Conservation (phyloP, 2,329 filamentous ascomycete genomes). For the Colletotrichum musicola region DNA sequence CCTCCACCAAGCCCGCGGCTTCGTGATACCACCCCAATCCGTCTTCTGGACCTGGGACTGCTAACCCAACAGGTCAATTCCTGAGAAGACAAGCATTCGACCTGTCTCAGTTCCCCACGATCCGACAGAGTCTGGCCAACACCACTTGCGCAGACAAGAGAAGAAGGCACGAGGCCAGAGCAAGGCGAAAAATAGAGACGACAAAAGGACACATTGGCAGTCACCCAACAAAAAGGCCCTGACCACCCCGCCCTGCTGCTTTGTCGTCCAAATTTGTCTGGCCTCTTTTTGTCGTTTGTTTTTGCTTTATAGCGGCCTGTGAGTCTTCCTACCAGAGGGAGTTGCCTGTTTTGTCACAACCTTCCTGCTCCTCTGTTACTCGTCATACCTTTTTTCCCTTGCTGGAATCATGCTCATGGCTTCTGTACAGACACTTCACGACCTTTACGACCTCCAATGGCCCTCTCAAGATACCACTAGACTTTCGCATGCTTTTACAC, state of each 20-base stretch:
- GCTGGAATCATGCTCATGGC: conserved; percentile 25
- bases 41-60: neutral
- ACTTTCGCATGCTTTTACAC: conserved; percentile 39
- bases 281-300: conserved; percentile 39
- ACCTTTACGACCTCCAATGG: conserved; percentile 50
- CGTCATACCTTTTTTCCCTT: neutral
- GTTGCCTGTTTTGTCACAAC: neutral
- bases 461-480: conserved; percentile 52
- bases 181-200: neutral
- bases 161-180: conserved; percentile 28
- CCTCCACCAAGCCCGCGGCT: conserved; percentile 26
- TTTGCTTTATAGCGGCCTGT: conserved; percentile 34
- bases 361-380: neutral
- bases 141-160: neutral
- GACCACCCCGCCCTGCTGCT: conserved; percentile 10
- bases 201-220: conserved; percentile 3
- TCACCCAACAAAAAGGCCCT: conserved; percentile 16
- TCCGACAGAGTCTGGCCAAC: conserved; percentile 8
- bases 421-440: conserved; percentile 42
- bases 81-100: neutral
- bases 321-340: conserved; percentile 15
- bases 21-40: conserved; percentile 22
- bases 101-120: conserved; percentile 20
- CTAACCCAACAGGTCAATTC: conserved; percentile 23
- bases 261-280: conserved; percentile 20